Evolutionary conservation across 2,329 filamentous ascomycete genomes (phyloP).

Genomic region (Colletotrichum chlorophyti): DNA sequence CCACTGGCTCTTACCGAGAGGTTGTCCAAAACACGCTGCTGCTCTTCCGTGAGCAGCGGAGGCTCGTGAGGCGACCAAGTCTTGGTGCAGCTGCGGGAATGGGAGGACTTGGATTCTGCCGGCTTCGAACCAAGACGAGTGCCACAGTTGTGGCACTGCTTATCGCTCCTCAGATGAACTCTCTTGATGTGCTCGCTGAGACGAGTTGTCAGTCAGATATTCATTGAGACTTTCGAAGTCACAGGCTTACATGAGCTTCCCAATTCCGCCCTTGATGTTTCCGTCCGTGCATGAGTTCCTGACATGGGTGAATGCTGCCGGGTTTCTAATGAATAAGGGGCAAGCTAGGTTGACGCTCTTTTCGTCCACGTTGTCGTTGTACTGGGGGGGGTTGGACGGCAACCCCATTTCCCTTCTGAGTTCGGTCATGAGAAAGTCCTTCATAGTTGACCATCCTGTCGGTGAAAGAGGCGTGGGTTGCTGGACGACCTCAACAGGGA

Average conservation of each 20-base stretch:
- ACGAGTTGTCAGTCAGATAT: neutral
- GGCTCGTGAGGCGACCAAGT: slow-evolving; percentile 21
- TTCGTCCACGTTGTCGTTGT: slow-evolving; percentile 17
- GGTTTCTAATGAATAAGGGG: slow-evolving; percentile 23
- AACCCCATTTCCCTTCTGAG: slow-evolving; percentile 24
- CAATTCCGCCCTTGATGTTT: slow-evolving; percentile 26
- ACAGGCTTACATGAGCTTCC: slow-evolving; percentile 25
- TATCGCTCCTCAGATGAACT: slow-evolving; percentile 26
- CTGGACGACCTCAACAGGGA: slow-evolving; percentile 20
- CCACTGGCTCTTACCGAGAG: slow-evolving; percentile 22
- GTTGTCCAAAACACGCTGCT: slow-evolving; percentile 21
- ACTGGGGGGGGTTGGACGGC: slow-evolving; percentile 6
- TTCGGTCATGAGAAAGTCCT: slow-evolving; percentile 25
- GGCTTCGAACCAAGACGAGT: slow-evolving; percentile 22
- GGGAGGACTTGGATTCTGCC: slow-evolving; percentile 22
- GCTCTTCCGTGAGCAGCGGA: slow-evolving; percentile 12
- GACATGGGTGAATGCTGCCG: slow-evolving; percentile 22
- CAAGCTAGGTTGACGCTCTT: slow-evolving; percentile 26
- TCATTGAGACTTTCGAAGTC: neutral
- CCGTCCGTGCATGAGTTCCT: slow-evolving; percentile 24
- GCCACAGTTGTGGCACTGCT: slow-evolving; percentile 26
- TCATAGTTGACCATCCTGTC: slow-evolving; percentile 17
- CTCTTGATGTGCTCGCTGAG: slow-evolving; percentile 24
- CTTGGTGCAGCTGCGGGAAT: slow-evolving; percentile 19
- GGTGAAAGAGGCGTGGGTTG: slow-evolving; percentile 16